A percentile compares a stretch with the other conserved stretches of the same genome.
Evolutionary conservation across 2,329 filamentous ascomycete species (phyloP).

Genomic region (Colletotrichum gigasporum): DNA sequence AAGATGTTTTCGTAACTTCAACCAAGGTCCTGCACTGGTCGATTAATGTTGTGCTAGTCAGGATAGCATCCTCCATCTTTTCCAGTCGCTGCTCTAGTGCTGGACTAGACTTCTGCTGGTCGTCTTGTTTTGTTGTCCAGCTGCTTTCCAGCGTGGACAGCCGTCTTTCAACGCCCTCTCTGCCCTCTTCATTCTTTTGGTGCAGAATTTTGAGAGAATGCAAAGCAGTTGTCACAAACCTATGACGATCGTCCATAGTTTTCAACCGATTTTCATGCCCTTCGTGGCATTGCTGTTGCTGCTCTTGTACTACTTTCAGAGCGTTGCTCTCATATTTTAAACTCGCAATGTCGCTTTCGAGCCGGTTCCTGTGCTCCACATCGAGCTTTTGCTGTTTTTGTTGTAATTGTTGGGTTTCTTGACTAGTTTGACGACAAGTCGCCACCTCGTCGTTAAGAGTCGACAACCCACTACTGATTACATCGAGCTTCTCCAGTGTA

Average conservation of each 20-base stretch:
- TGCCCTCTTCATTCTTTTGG: not conserved
- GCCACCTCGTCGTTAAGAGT: not conserved
- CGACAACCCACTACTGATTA: not conserved
- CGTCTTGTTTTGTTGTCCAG: not conserved
- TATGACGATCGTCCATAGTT: not conserved
- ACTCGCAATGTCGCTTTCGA: not conserved
- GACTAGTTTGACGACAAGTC: not conserved
- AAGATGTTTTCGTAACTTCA: constrained; percentile 3
- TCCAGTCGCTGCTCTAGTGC: not conserved
- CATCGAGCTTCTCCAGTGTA: constrained; percentile 2
- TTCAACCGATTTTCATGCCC: not conserved
- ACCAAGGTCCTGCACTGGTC: constrained; percentile 19
- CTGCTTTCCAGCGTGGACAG: not conserved
- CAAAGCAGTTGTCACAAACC: not conserved
- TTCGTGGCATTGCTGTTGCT: not conserved
- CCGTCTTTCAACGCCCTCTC: not conserved
- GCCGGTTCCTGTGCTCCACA: not conserved
- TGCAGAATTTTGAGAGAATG: not conserved
- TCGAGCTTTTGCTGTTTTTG: not conserved
- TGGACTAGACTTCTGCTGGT: not conserved
- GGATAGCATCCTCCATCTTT: constrained; percentile 3
- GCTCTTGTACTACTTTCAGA: not conserved
- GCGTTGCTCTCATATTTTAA: not conserved
- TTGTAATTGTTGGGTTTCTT: not conserved
- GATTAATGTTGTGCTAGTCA: not conserved